phyloP scores from a whole-genome alignment of 2,329 filamentous ascomycete genomes.

The Penicillium sp. region DNA sequence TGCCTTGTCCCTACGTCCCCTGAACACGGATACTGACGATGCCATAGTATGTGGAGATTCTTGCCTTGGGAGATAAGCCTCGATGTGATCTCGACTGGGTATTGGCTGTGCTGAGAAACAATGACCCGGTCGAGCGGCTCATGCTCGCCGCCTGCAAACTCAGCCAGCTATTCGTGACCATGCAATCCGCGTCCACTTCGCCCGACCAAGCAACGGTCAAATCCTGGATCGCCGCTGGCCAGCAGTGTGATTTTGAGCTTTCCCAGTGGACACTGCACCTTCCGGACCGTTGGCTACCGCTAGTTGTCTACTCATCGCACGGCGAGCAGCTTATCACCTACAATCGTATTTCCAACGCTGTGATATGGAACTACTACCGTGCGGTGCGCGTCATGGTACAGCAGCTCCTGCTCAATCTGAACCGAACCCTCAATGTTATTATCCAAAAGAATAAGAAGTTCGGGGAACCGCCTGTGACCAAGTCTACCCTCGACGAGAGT shows the following conservation, averaged over 20 bases:
- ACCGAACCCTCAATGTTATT: slow-evolving; percentile 17
- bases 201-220: slow-evolving; percentile 20
- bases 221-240: slow-evolving; percentile 25
- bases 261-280: slow-evolving; percentile 32
- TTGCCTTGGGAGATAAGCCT: slow-evolving; percentile 34
- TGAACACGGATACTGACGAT: slow-evolving; percentile 4
- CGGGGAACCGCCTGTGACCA: slow-evolving; percentile 2
- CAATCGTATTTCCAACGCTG: slow-evolving; percentile 26
- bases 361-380: slow-evolving; percentile 39
- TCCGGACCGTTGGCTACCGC: slow-evolving; percentile 35
- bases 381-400: slow-evolving; percentile 36
- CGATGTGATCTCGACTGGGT: slow-evolving; percentile 32
- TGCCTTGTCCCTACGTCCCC: not conserved
- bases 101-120: slow-evolving; percentile 24
- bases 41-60: slow-evolving; percentile 34
- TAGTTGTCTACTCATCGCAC: slow-evolving; percentile 29
- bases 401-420: slow-evolving; percentile 28
- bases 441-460: slow-evolving; percentile 8
- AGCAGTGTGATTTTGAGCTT: slow-evolving; percentile 29
- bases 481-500: slow-evolving; percentile 11
- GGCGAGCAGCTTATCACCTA: slow-evolving; percentile 36
- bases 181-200: slow-evolving; percentile 16
- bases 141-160: slow-evolving; percentile 33
- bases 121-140: slow-evolving; percentile 32
- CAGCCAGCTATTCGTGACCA: slow-evolving; percentile 27